Base-by-base conservation (phyloP, 768 basidiomycete species). In the Strobilomyces dryophilus region DNA sequence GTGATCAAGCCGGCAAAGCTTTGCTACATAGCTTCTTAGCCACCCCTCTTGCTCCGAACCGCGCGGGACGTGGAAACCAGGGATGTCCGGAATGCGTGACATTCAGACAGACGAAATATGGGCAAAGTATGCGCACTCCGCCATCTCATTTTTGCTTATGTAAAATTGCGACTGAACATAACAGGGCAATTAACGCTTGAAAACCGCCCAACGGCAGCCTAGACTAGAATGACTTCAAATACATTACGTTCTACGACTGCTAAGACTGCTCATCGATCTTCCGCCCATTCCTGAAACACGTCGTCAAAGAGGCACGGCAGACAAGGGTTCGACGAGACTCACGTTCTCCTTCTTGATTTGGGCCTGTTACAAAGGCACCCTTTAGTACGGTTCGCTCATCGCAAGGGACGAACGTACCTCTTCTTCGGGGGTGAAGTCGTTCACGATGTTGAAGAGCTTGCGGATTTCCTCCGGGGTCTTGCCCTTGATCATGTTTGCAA, bases 401-500 rank as follows among this genome's bases (percentile, higher is more conserved):
- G 51, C 31, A 0, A 42, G 39, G 20, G 53, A 24, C 29, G 44
- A 46, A 70, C 74, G 43, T 43, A 93, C 95, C 86, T 99, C 97
- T 71, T 98, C 97, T 68, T 99, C 97, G 18, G 95, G 94, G 5
- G 97, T 98, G 68, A 99, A 99, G 74, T 98, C 97, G 69, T 94
- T 94, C 31, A 92, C 89, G 59, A 95, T 94, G 81, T 97, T 95
- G 78, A 94, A 98, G 49, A 98, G 82, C 67, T 98, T 98, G 53
- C 95, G 87, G 61, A 99, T 98, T 75, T 98, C 97, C 71, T 98
- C 97, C 21, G 97, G 97, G 4, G 95, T 95, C 82, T 99, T 99
- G 32, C 97, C 97, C 78, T 99, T 98, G 82, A 99, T 98, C 97
- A 98, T 99, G 80, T 98, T 98, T 14, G 97, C 97, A 5, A 97